phyloP scores from a whole-genome alignment of 1,284 basidiomycete genomes.

The Melampsora larici-populina region DNA sequence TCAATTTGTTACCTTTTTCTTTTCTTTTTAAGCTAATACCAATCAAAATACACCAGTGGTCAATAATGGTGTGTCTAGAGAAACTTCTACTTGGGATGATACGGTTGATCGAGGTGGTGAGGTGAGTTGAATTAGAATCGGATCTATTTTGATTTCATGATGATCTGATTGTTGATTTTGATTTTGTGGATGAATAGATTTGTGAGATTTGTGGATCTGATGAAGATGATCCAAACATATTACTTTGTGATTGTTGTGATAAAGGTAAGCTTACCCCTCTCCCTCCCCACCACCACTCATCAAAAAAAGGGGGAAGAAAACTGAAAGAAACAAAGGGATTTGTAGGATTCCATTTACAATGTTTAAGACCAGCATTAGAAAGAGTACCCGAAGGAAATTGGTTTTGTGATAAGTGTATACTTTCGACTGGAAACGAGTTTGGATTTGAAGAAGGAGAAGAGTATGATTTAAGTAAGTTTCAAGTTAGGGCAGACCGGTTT shows the following conservation, averaged over 20 bases:
- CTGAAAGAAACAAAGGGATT: too few relatives aligned
- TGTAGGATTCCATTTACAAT: constrained; percentile 88
- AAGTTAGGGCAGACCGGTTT: constrained; percentile 84
- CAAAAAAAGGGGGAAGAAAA: too few relatives aligned
- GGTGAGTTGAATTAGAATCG: constrained; percentile 3
- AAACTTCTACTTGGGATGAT: neutral
- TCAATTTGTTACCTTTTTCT: neutral
- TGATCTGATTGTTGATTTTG: neutral
- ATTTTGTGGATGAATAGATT: constrained; percentile 55
- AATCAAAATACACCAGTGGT: neutral
- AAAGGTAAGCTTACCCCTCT: too few relatives aligned
- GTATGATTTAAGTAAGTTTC: constrained; percentile 86
- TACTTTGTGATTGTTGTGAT: constrained; percentile 96
- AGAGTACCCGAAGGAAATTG: constrained; percentile 79
- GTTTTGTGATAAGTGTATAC: constrained; percentile 91
- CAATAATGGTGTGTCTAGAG: neutral
- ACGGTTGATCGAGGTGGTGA: constrained; percentile 37
- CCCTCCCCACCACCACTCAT: too few relatives aligned
- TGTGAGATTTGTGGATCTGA: constrained; percentile 86
- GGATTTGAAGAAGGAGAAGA: constrained; percentile 98
- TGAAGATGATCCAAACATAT: constrained; percentile 80
- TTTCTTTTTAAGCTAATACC: neutral
- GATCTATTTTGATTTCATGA: neutral
- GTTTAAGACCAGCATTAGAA: constrained; percentile 82
- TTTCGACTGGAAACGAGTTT: constrained; percentile 93